Evolutionary conservation across 169 alveolate species (phyloP).

Genomic region (Amoebophrya sp.): DNA sequence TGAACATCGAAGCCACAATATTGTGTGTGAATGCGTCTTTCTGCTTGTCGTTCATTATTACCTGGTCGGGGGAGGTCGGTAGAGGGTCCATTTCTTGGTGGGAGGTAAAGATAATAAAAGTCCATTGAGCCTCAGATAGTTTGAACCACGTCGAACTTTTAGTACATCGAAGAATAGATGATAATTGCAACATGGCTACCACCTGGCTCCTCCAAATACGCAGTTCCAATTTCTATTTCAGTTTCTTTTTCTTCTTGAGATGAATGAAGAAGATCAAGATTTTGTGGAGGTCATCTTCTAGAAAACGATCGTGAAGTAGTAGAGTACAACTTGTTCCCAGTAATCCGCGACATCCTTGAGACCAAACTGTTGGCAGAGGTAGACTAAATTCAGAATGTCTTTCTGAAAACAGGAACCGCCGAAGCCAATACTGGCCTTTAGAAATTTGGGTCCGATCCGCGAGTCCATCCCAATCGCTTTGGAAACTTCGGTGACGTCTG

Average conservation of each 20-base stretch:
- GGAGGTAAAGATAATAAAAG: too few relatives aligned
- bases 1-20: conserved; percentile 51
- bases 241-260: background rate
- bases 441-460: conserved; percentile 74
- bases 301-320: background rate
- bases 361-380: conserved; percentile 62
- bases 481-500: conserved; percentile 63
- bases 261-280: background rate
- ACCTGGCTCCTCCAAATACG: too few relatives aligned
- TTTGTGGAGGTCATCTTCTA: too few relatives aligned
- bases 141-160: too few relatives aligned
- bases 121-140: too few relatives aligned
- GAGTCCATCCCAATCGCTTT: conserved; percentile 61
- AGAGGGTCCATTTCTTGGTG: too few relatives aligned
- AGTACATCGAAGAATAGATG: too few relatives aligned
- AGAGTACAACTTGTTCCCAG: conserved; percentile 35
- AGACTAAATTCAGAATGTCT: conserved; percentile 67
- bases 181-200: too few relatives aligned
- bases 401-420: conserved; percentile 88
- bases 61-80: background rate
- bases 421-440: conserved; percentile 75
- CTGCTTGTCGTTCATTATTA: conserved; percentile 46
- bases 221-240: too few relatives aligned
- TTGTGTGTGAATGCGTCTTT: conserved; percentile 38
- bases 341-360: conserved; percentile 65